Conservation (phyloP, 2,329 filamentous ascomycete genomes). For the Pyrenophora graminea region DNA sequence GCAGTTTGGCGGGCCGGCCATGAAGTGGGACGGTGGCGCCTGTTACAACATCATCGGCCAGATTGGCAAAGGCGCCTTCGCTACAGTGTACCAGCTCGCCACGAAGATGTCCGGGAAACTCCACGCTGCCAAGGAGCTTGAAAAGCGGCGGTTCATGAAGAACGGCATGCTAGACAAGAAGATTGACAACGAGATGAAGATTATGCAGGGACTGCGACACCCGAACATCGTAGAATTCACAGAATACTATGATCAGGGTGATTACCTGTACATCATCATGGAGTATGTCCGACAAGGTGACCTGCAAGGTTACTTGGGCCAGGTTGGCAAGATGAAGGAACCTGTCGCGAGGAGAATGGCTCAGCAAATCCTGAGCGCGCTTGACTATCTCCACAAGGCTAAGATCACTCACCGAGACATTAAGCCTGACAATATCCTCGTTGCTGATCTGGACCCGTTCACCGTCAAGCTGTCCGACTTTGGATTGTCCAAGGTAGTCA, state of each 20-base stretch:
- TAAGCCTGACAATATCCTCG: slow-evolving; percentile 96
- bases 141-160: slow-evolving; percentile 91
- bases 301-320: slow-evolving; percentile 71
- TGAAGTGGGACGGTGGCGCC: slow-evolving; percentile 80
- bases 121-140: slow-evolving; percentile 91
- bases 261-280: slow-evolving; percentile 94
- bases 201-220: slow-evolving; percentile 86
- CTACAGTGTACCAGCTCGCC: slow-evolving; percentile 87
- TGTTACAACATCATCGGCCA: slow-evolving; percentile 80
- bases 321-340: slow-evolving; percentile 68
- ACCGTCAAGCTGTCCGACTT: slow-evolving; percentile 94
- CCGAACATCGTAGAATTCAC: slow-evolving; percentile 90
- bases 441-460: slow-evolving; percentile 72
- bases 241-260: slow-evolving; percentile 80
- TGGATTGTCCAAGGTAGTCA: slow-evolving; percentile 91
- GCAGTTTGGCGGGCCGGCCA: slow-evolving; percentile 53
- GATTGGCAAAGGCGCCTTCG: slow-evolving; percentile 93
- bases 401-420: slow-evolving; percentile 98
- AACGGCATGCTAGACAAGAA: slow-evolving; percentile 88
- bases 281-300: slow-evolving; percentile 86
- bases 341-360: slow-evolving; percentile 71
- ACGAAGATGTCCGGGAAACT: slow-evolving; percentile 80
- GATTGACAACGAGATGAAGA: slow-evolving; percentile 95
- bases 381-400: slow-evolving; percentile 82
- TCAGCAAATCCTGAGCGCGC: slow-evolving; percentile 74